Base-by-base conservation (phyloP, 164 flowering plant genomes). In the Macadamia tetraphylla region DNA sequence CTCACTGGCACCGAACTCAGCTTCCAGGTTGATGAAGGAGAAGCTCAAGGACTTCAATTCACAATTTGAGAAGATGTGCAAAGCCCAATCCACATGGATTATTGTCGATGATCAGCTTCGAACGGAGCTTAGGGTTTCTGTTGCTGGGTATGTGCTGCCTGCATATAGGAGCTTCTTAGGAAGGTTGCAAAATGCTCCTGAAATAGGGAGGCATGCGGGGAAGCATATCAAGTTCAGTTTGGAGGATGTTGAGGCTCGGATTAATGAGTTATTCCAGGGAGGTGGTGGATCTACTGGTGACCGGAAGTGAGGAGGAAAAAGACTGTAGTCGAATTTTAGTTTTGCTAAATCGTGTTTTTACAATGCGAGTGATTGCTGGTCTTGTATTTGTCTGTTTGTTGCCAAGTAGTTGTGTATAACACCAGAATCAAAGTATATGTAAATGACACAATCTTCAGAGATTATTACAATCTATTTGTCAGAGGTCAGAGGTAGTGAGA, bases 91-190 rank as follows among this genome's bases (percentile, higher is more conserved):
- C 0, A 59, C 80, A 2, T 92, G 99, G 96, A 75, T 86, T 10
- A 73, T 90, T 8, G 82, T 77, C 4, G 98, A 92, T 52, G 96
- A 90, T 51, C 91, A 85, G 81, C 74, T 86, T 17, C 82, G 88
- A 62, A 85, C 83, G 55, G 98, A 95, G 46, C 14, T 89, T 65
- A 86, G 81, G 74, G 74, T 71, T 6, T 70, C 87, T 0, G 81
- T 89, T 15, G 61, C 76, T 0, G 85, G 74, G 44, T 74, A 67
- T 23, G 53, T 94, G 80, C 43, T 73, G 7, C 87, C 89, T 0
- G 87, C 94, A 0, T 95, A 90, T 70, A 68, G 83, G 35, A 88
- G 68, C 72, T 89, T 93, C 71, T 52, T 86, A 49, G 88, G 79
- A n/a, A 83, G 88, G 78, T 74, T 86, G 17, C 87, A 79, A 68